A percentile compares a stretch with the other conserved stretches of the same genome.
These are phyloP conservation scores for Clausena lansium DNA, from an alignment of 345 rosid genomes.

Conservation along the genomic window DNA sequence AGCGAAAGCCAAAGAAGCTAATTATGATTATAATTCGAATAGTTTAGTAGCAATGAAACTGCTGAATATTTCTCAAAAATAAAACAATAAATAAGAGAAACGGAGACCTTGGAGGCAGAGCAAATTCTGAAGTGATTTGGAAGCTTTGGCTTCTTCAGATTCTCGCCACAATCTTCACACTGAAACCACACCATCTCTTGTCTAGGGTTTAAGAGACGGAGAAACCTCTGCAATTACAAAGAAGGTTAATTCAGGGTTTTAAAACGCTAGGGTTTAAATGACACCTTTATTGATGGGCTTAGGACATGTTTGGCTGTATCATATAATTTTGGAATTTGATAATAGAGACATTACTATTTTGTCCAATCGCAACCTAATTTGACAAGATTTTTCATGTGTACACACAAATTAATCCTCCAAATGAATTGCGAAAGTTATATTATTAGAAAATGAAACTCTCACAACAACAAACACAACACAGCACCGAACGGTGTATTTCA, in stretches of 20 bases:
- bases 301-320: neutral
- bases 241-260: neutral
- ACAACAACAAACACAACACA: too few species aligned
- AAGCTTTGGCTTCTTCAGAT: constrained; percentile 91
- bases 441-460: too few species aligned
- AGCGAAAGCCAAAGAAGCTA: neutral
- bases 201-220: neutral
- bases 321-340: neutral
- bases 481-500: too few species aligned
- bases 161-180: constrained; percentile 95
- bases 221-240: neutral
- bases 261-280: neutral
- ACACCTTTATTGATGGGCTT: too few species aligned
- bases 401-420: too few species aligned
- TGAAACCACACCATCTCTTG: constrained; percentile 94
- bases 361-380: too few species aligned
- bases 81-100: neutral
- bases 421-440: too few species aligned
- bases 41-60: neutral
- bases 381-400: too few species aligned
- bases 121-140: constrained; percentile 77
- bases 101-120: constrained; percentile 65
- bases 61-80: neutral
- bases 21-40: neutral
- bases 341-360: too few species aligned